phyloP scores from a whole-genome alignment of 1,284 basidiomycete genomes.

The Cryptococcus sp. region DNA sequence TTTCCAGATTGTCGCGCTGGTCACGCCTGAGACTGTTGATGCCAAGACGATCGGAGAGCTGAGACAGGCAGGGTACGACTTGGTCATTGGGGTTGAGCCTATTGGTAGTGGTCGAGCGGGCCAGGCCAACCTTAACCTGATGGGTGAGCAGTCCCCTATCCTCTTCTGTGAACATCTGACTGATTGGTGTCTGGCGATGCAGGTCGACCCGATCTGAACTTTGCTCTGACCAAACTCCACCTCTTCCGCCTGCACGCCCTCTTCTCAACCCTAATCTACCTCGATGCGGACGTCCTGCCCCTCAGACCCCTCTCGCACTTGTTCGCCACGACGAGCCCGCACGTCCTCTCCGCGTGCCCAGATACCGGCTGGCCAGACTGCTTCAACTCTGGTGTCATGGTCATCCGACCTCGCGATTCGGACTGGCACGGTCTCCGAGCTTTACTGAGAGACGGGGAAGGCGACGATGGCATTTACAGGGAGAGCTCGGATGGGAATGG shows the following conservation, averaged over 20 bases:
- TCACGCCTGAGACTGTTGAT: slow-evolving; percentile 88
- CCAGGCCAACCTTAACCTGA: slow-evolving; percentile 66
- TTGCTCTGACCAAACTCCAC: slow-evolving; percentile 93
- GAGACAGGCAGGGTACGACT: slow-evolving; percentile 70
- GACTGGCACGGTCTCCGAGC: slow-evolving; percentile 75
- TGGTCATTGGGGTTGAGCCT: slow-evolving; percentile 87
- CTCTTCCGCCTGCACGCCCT: slow-evolving; percentile 80
- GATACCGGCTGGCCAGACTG: slow-evolving; percentile 99
- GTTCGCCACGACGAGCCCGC: slow-evolving; percentile 62
- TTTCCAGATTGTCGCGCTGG: slow-evolving; percentile 87
- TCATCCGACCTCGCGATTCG: slow-evolving; percentile 74
- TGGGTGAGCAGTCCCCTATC: slow-evolving; percentile 65
- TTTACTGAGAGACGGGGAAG: slow-evolving; percentile 53
- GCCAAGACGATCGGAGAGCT: slow-evolving; percentile 81
- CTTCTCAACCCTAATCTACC: slow-evolving; percentile 86
- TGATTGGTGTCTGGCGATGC: not conserved
- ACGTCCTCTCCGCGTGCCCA: slow-evolving; percentile 72
- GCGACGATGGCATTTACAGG: slow-evolving; percentile 57
- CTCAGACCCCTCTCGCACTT: slow-evolving; percentile 83
- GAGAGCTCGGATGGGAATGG: slow-evolving; percentile 59
- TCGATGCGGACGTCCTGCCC: slow-evolving; percentile 94
- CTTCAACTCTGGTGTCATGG: slow-evolving; percentile 95
- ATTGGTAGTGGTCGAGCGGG: slow-evolving; percentile 64
- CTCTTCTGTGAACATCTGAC: not conserved
- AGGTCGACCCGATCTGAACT: slow-evolving; percentile 90